Percentiles rank a stretch among this genome's conserved stretches.
These are phyloP conservation scores for Penicillium sp. DNA, from an alignment of 2,329 filamentous ascomycete genomes.

Conservation along the genomic window DNA sequence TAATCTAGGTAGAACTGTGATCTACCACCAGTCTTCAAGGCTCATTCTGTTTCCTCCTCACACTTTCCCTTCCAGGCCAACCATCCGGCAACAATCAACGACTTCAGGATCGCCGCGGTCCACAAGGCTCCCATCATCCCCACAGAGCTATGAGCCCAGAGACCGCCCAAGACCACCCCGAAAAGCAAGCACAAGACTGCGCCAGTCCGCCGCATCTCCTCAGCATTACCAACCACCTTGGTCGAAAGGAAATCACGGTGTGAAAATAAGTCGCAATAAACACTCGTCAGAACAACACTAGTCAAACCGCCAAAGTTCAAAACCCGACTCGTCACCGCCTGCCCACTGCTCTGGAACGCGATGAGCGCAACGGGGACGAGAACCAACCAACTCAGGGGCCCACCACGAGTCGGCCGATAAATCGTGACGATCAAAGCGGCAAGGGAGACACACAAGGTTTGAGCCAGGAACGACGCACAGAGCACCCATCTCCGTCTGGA, in stretches of 20 bases:
- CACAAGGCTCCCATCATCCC: conserved; percentile 51
- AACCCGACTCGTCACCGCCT: conserved; percentile 65
- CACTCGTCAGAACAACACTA: conserved; percentile 69
- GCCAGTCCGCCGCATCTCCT: conserved; percentile 46
- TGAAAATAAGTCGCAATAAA: conserved; percentile 72
- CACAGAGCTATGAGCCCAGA: conserved; percentile 45
- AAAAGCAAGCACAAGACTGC: conserved; percentile 46
- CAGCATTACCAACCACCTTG: conserved; percentile 37
- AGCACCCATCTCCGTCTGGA: conserved; percentile 38
- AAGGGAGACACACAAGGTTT: conserved; percentile 43
- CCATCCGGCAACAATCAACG: conserved; percentile 51
- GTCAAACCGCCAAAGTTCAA: conserved; percentile 63
- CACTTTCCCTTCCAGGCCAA: conserved; percentile 50
- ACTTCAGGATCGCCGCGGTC: conserved; percentile 52
- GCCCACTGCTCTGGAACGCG: conserved; percentile 68
- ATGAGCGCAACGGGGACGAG: conserved; percentile 60
- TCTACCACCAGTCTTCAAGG: neutral
- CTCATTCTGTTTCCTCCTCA: neutral
- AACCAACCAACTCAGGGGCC: conserved; percentile 46
- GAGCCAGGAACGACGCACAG: conserved; percentile 46
- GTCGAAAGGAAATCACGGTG: conserved; percentile 47
- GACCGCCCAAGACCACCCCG: conserved; percentile 48
- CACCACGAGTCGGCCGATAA: conserved; percentile 40
- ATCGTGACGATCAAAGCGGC: conserved; percentile 50
- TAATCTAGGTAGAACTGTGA: neutral